These are phyloP conservation scores for Hygrophila difformis DNA, from an alignment of 257 asterid genomes.

Conservation along the genomic window DNA sequence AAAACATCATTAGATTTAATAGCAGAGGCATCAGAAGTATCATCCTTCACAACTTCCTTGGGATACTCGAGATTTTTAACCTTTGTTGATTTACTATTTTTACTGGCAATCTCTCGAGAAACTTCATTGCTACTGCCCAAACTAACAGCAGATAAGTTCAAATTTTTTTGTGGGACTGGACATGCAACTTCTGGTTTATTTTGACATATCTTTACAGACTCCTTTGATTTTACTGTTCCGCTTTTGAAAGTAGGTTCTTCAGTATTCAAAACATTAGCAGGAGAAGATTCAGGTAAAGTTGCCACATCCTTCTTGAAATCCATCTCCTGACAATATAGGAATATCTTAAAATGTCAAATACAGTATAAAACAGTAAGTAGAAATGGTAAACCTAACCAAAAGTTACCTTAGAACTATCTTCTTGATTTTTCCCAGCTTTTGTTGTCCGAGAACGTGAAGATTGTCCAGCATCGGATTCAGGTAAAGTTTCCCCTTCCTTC, in stretches of 20 bases:
- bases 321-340: constrained; percentile 36
- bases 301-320: constrained; percentile 20
- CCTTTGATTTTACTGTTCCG: constrained; percentile 22
- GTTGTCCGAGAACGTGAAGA: constrained; percentile 24
- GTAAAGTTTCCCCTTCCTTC: too few species aligned
- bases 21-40: constrained; percentile 28
- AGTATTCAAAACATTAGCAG: constrained; percentile 17
- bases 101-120: constrained; percentile 23
- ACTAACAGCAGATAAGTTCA: constrained; percentile 15
- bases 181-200: constrained; percentile 20
- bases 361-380: constrained; percentile 8
- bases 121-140: constrained; percentile 22
- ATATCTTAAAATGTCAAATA: constrained; percentile 2
- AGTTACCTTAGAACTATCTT: constrained; percentile 41
- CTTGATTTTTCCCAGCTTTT: constrained; percentile 24
- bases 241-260: constrained; percentile 26
- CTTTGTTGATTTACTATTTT: constrained; percentile 23
- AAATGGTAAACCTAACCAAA: constrained; percentile 6
- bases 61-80: constrained; percentile 16
- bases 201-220: constrained; percentile 24
- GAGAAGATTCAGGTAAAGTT: constrained; percentile 26
- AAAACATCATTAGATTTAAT: constrained; percentile 47
- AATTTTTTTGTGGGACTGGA: constrained; percentile 21
- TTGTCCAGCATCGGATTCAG: constrained; percentile 26
- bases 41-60: constrained; percentile 33